Evolutionary conservation across 352 stramenopile species (phyloP), one percentile per base, ranked within the genome.

Genomic region (Phytopythium kandeliae): DNA sequence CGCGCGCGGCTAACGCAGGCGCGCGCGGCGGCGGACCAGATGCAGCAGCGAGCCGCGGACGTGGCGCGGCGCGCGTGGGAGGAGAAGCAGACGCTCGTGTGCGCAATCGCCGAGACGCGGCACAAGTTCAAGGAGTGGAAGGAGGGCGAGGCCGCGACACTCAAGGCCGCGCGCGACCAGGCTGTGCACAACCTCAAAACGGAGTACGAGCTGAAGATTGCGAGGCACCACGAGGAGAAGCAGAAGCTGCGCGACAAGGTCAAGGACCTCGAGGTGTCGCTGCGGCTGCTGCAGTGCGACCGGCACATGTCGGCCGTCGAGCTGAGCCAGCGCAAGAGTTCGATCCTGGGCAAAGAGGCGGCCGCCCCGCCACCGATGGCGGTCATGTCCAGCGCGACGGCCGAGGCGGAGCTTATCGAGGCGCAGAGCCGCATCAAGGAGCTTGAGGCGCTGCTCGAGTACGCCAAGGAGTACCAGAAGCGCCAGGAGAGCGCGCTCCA

Each of bases 91-190:
- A 68, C 68, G 24, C 60, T 88, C 12, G 75, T 75, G 8, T 74
- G 62, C 8, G 71, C 64, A 26, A 64, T 86, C 28, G 62, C 70
- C 10, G 74, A 88, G 51, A 79, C 69, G n/a, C 62, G 71, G 8
- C 60, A 65, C 41, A 86, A 86, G 28, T 86, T 88, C 47, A 74
- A 74, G 12, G 74, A 85, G 19, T 88, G 77, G 74, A 82, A 81
- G 63, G 74, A 88, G 35, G 60, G 63, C 2, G 72, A 88, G 41
- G 70, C 61, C 16, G 48, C 52, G 17, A 64, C 62, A 13, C 40
- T 88, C 17, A 73, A 64, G 15, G 66, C 61, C 30, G 63, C 77
- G n/a, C 58, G 61, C 10, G 74, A 88, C n/a, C 74, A 86, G 30
- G 71, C 77, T 12, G 53, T 86, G 3, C 70, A 79, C 34, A 66